Evolutionary conservation across 768 basidiomycete species (phyloP), one percentile per base, ranked within the genome.

Genomic region (Boletales sp.): DNA sequence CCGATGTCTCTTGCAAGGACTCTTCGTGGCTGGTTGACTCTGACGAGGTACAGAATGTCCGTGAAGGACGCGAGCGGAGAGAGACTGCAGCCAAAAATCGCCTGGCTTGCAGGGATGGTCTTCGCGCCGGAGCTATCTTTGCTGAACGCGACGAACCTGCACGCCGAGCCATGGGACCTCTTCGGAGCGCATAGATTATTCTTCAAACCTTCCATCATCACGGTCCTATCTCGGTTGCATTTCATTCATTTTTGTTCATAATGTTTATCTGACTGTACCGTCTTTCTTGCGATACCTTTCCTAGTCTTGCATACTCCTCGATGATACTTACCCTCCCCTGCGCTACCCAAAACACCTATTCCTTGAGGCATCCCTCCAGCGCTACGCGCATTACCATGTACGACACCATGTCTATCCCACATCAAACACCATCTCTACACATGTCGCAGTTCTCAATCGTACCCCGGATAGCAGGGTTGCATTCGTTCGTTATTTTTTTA

Each of bases 91-190:
- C 52, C 10, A 67, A 67, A 37, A 15, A 27, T 5, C 64, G 62
- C 10, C 40, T 68, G 3, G 66, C 53, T 19, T 30, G 52, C 31
- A 58, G 40, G 34, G 59, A 68, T 19, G 68, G 68, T 15, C 58
- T 68, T 1, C 68, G 66, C 2, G 63, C 68, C 1, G 66, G 66
- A 5, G 68, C 66, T 17, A 40, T 68, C 29, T 43, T 57, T 27
- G 12, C 54, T 0, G 66, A 69, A 30, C 58, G 59, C 37, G 68
- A 68, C 29, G 61, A 64, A 32, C 68, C 66, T 21, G 55, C 51
- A 14, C 62, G 66, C 27, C 48, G 66, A 15, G 66, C 66, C n/a
- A 54, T 68, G 53, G 68, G 66, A 6, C 68, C 66, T 19, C 37
- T 40, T 27, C 60, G 63, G 32, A 58, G 58, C 15, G 41, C 54